phyloP scores from a whole-genome alignment of 768 basidiomycete species.

The Bullera alba region DNA sequence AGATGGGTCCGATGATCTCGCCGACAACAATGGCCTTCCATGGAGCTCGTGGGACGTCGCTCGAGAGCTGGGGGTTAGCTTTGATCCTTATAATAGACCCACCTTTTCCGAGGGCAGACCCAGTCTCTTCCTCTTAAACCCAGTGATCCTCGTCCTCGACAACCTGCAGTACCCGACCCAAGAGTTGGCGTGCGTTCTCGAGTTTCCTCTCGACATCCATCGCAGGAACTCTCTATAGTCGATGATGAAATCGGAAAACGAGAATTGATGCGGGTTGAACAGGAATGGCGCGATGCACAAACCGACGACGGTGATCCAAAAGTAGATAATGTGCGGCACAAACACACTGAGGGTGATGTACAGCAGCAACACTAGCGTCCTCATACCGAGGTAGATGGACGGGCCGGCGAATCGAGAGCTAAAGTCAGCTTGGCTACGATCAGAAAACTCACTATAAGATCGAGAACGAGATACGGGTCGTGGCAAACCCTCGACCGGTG shows the following conservation, averaged over 20 bases:
- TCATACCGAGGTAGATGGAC: constrained; percentile 93
- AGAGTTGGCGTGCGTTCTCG: constrained; percentile 90
- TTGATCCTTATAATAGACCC: not conserved
- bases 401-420: constrained; percentile 98
- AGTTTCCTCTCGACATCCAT: constrained; percentile 99
- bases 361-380: constrained; percentile 82
- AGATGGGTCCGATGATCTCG: constrained; percentile 75
- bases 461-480: constrained; percentile 86
- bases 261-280: constrained; percentile 99
- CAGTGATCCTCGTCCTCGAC: constrained; percentile 96
- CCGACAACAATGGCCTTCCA: constrained; percentile 86
- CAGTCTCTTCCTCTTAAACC: constrained; percentile 97
- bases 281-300: constrained; percentile 93
- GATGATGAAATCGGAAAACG: constrained; percentile 91
- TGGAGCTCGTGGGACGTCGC: constrained; percentile 85
- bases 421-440: too few species aligned
- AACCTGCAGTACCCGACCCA: constrained; percentile 99
- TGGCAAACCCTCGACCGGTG: constrained; percentile 97
- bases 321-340: constrained; percentile 90
- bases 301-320: constrained; percentile 90
- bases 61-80: constrained; percentile 54
- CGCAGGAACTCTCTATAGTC: constrained; percentile 95
- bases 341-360: constrained; percentile 88
- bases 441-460: too few species aligned
- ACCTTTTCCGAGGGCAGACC: constrained; percentile 91